These are phyloP conservation scores for Pseudogymnoascus sp. DNA, from an alignment of 2,329 filamentous ascomycete species.

Conservation along the genomic window DNA sequence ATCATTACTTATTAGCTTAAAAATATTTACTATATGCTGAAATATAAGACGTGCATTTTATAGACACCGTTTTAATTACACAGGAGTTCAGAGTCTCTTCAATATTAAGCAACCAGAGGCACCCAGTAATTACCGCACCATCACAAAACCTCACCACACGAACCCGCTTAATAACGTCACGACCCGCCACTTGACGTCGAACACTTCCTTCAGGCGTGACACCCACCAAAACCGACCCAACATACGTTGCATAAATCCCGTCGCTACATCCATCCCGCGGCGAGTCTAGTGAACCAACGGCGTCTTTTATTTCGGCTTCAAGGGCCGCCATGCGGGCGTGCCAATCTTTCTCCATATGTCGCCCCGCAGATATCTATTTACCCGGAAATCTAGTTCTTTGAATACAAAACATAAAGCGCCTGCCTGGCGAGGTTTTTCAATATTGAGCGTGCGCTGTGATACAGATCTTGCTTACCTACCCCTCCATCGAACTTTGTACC, in stretches of 20 bases:
- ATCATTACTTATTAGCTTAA: neutral
- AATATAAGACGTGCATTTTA: neutral
- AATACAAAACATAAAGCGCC: neutral
- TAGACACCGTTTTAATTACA: neutral
- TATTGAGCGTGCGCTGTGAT: neutral
- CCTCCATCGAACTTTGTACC: neutral
- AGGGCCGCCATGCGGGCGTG: neutral
- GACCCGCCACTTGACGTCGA: too few species aligned
- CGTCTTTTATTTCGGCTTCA: neutral
- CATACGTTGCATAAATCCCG: neutral
- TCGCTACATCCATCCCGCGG: neutral
- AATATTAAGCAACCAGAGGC: neutral
- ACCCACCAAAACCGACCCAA: neutral
- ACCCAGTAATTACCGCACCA: neutral
- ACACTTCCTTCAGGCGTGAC: too few species aligned
- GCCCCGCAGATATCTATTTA: neutral
- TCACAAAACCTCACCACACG: neutral
- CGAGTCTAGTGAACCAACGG: neutral
- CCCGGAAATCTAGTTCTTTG: neutral
- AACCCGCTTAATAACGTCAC: neutral
- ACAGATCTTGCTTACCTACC: neutral
- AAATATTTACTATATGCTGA: neutral
- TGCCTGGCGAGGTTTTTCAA: neutral
- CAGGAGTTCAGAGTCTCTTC: neutral
- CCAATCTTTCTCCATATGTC: neutral